Base-by-base conservation (phyloP, 257 asterid species). In the Ligustrum vulgare region DNA sequence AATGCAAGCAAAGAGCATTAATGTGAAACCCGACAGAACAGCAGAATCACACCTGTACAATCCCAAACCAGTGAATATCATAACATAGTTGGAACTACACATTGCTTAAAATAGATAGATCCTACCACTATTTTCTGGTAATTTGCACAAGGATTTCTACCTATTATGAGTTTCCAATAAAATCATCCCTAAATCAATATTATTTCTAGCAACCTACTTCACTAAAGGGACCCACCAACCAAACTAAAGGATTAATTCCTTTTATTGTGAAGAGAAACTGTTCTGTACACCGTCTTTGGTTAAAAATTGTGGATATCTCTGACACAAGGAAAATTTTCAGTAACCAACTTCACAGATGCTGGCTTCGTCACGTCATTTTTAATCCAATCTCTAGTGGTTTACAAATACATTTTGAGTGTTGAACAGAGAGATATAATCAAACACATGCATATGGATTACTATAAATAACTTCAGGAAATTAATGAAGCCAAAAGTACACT, bases 31-130 rank as follows among this genome's bases (percentile, higher is more conserved):
- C 4, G 97, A 89, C 35, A 87, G 90, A 74, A 93, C 97, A 56
- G 98, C 97, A 82, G 97, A 89, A 84, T 93, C 98, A 72, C 89
- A 87, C 90, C 97, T 95, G 97, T 62, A 71, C 79, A 86, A 78
- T 78, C 80, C 65, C 67, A 37, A 71, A 82, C 33, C 69, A 23
- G 79, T 58, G 60, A 73, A 34, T 35, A 60, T 51, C 77, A 78
- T 15, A 70, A 75, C 74, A 78, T 6, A 33, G 78, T 69, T 70
- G 22, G 43, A 67, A 60, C 77, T 60, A 60, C 33, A 6, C 13
- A 60, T 1, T 58, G 32, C 66, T 60, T 20, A 60, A 58, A 56
- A 36, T 45, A 74, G 71, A 74, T 77, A 3, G 74, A 31, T 54
- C 36, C 35, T 49, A 60, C 75, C 15, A 54, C 49, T 31, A 60